Conservation (phyloP, 208 protist species). For the Trypanosoma theileri region DNA sequence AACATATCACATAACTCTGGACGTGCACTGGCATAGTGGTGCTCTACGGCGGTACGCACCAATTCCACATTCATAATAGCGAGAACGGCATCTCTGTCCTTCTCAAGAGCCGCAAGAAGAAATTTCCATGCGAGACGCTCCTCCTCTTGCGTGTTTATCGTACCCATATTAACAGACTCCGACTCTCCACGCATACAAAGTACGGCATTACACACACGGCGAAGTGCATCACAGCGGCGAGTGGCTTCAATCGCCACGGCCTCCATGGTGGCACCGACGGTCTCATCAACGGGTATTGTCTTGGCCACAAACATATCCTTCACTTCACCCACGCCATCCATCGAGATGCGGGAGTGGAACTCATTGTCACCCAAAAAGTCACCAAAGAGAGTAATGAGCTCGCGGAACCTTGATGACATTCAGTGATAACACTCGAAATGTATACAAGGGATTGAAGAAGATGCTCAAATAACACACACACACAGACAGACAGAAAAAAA, state of each 20-base stretch:
- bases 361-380: constrained; percentile 41
- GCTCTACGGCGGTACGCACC: constrained; percentile 49
- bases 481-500: no score
- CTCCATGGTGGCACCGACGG: constrained; percentile 25
- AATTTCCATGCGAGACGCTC: constrained; percentile 84
- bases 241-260: constrained; percentile 8
- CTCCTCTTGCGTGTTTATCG: constrained; percentile 55
- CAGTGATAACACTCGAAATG: neutral
- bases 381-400: constrained; percentile 46
- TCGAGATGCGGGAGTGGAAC: constrained; percentile 51
- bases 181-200: neutral
- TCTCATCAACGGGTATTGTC: constrained; percentile 26
- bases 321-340: constrained; percentile 44
- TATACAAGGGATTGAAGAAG: no score
- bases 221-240: constrained; percentile 42
- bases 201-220: constrained; percentile 35
- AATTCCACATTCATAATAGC: constrained; percentile 47
- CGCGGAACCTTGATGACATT: constrained; percentile 66
- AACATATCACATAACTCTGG: constrained; percentile 91
- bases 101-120: constrained; percentile 38
- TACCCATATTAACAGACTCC: constrained; percentile 30
- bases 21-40: constrained; percentile 76
- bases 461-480: no score
- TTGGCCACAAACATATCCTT: constrained; percentile 54
- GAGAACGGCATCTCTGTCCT: constrained; percentile 25